A percentile compares a stretch with the other conserved stretches of the same genome.
Conservation (phyloP, 352 stramenopile species). For the Phytophthora sp. region DNA sequence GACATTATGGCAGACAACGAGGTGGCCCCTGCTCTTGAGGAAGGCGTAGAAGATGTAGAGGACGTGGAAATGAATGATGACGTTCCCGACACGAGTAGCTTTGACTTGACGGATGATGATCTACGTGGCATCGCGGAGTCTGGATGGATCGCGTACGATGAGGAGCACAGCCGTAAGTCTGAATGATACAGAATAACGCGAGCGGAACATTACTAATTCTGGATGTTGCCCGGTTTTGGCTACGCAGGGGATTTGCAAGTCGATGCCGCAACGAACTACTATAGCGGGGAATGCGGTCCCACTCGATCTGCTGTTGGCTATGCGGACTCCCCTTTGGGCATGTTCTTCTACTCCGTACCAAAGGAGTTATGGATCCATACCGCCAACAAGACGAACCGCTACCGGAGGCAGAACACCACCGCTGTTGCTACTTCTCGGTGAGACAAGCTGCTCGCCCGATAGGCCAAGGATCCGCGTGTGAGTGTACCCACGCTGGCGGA, state of each 20-base stretch:
- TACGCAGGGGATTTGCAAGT: not conserved
- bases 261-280: constrained; percentile 16
- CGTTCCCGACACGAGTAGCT: not conserved
- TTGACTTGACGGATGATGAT: not conserved
- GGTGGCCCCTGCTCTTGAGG: not conserved
- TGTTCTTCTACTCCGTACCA: not conserved
- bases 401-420: no score
- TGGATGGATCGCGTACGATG: not conserved
- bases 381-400: not conserved
- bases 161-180: not conserved
- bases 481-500: not conserved
- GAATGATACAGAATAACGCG: not conserved
- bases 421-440: not conserved
- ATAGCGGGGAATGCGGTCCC: constrained; percentile 1
- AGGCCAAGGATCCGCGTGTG: not conserved
- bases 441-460: not conserved
- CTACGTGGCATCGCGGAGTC: not conserved
- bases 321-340: not conserved
- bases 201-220: not conserved
- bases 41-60: not conserved
- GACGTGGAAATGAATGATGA: not conserved
- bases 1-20: constrained; percentile 1
- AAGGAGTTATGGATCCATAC: not conserved
- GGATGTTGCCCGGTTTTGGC: not conserved
- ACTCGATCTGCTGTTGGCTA: not conserved